These are phyloP conservation scores for Phytophthora constricta DNA, from an alignment of 352 stramenopile species.

Conservation along the genomic window DNA sequence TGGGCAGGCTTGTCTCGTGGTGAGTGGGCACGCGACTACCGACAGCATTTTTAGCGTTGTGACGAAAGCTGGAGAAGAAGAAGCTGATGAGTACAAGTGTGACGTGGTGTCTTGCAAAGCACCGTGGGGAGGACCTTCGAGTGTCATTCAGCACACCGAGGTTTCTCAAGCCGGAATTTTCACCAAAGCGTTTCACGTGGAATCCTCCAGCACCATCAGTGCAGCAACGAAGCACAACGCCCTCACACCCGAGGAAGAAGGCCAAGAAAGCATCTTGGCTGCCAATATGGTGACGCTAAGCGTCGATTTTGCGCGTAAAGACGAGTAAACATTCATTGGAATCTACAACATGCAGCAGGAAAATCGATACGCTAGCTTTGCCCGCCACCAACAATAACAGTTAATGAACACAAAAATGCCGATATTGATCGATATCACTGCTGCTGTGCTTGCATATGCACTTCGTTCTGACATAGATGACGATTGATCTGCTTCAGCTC, in stretches of 20 bases:
- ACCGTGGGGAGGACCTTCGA: conserved; percentile 33
- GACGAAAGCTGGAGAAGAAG: conserved; percentile 39
- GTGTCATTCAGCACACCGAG: conserved; percentile 48
- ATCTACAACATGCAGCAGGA: no score
- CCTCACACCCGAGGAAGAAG: conserved; percentile 36
- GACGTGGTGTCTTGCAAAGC: conserved; percentile 59
- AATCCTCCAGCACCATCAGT: conserved; percentile 1
- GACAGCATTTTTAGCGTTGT: conserved; percentile 50
- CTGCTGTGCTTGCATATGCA: conserved; percentile 19
- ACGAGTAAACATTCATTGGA: no score
- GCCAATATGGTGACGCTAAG: conserved; percentile 45
- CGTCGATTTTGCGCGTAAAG: conserved; percentile 16
- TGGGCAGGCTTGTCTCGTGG: conserved; percentile 45
- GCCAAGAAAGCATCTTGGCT: conserved; percentile 38
- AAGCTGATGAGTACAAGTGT: conserved; percentile 63
- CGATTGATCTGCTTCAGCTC: conserved; percentile 8
- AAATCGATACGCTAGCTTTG: no score
- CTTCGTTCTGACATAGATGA: no score
- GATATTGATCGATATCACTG: conserved; percentile 34
- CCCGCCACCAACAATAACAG: conserved; percentile 12
- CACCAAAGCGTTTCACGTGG: conserved; percentile 35
- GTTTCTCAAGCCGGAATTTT: conserved; percentile 55
- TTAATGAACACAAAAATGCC: conserved; percentile 31
- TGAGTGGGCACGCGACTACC: conserved; percentile 30
- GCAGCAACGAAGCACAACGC: conserved; percentile 14